Conservation (phyloP, 2,329 filamentous ascomycete species). For the Microcyclospora pomicola region DNA sequence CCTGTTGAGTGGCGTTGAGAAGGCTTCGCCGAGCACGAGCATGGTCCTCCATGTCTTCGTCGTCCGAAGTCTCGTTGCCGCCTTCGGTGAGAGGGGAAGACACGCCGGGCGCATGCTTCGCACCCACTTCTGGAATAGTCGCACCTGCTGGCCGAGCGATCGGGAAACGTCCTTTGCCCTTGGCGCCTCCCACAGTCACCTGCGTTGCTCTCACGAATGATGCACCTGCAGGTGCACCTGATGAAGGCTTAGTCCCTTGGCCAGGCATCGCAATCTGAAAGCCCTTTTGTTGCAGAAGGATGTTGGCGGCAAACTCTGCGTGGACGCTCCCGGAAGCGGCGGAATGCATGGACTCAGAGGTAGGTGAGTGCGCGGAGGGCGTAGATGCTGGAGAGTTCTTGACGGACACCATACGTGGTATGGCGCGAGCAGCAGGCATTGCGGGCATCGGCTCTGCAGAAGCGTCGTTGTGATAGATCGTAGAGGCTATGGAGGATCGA, state of each 20-base stretch:
- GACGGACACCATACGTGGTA: constrained; percentile 86
- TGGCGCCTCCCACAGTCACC: constrained; percentile 29
- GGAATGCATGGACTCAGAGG: constrained; percentile 4
- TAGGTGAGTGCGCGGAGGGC: constrained; percentile 3
- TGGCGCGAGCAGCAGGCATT: constrained; percentile 73
- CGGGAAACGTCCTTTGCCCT: constrained; percentile 19
- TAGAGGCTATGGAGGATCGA: constrained; percentile 61
- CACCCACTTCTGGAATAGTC: constrained; percentile 1
- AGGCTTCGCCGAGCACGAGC: constrained; percentile 17
- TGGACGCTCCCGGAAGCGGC: not conserved
- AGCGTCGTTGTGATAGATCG: constrained; percentile 84
- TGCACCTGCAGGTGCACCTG: constrained; percentile 25
- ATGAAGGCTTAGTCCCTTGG: constrained; percentile 12
- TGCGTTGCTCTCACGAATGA: constrained; percentile 30
- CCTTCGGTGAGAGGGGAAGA: constrained; percentile 19
- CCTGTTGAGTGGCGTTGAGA: not conserved
- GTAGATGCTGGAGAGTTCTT: constrained; percentile 32
- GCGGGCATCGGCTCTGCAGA: constrained; percentile 66
- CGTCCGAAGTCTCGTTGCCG: constrained; percentile 11
- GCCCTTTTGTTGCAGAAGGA: constrained; percentile 5
- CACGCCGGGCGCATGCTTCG: constrained; percentile 14
- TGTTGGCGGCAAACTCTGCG: no score
- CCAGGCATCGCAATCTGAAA: constrained; percentile 28
- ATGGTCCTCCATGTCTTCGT: constrained; percentile 19
- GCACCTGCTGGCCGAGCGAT: constrained; percentile 11